A percentile compares a stretch with the other conserved stretches of the same genome.
These are phyloP conservation scores for Exophiala spinifera DNA, from an alignment of 2,329 filamentous ascomycete species.

Conservation along the genomic window DNA sequence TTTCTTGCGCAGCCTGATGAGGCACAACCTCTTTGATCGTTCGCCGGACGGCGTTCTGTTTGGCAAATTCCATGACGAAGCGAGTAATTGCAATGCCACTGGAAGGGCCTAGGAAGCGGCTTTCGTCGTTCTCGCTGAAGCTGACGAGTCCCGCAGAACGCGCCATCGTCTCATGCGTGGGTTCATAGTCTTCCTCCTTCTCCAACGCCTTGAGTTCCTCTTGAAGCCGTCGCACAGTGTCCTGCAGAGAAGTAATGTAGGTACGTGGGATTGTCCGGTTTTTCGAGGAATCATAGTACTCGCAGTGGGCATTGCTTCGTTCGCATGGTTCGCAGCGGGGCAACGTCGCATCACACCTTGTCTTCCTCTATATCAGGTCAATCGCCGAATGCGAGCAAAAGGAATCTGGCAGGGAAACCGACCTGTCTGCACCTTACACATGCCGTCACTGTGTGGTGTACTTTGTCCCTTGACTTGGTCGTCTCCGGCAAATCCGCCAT, in stretches of 20 bases:
- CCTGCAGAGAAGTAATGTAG: slow-evolving; percentile 89
- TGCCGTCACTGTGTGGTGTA: slow-evolving; percentile 46
- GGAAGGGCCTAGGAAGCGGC: slow-evolving; percentile 86
- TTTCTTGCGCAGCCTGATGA: slow-evolving; percentile 63
- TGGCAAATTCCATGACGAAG: slow-evolving; percentile 93
- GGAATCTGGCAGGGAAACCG: slow-evolving; percentile 27
- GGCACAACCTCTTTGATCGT: slow-evolving; percentile 91
- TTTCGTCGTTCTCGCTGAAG: slow-evolving; percentile 80
- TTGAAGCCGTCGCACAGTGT: slow-evolving; percentile 78
- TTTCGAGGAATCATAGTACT: slow-evolving; percentile 90
- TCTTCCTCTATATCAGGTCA: slow-evolving; percentile 71
- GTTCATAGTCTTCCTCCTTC: slow-evolving; percentile 68
- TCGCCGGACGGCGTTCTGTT: slow-evolving; percentile 85
- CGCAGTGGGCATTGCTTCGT: slow-evolving; percentile 83
- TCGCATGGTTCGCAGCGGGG: slow-evolving; percentile 92
- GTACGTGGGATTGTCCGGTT: slow-evolving; percentile 81
- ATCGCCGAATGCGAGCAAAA: not conserved
- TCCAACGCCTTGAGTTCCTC: slow-evolving; percentile 76
- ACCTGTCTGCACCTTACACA: slow-evolving; percentile 51
- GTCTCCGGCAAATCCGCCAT: slow-evolving; percentile 23
- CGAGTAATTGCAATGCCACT: slow-evolving; percentile 95
- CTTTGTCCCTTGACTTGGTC: slow-evolving; percentile 17
- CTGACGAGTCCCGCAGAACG: slow-evolving; percentile 81
- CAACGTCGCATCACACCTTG: slow-evolving; percentile 87
- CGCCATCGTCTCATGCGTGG: slow-evolving; percentile 78